Percentiles rank a stretch among this genome's conserved stretches.
Evolutionary conservation across 495 filamentous ascomycete genomes (phyloP).

Genomic region (Sporormia fimetaria): DNA sequence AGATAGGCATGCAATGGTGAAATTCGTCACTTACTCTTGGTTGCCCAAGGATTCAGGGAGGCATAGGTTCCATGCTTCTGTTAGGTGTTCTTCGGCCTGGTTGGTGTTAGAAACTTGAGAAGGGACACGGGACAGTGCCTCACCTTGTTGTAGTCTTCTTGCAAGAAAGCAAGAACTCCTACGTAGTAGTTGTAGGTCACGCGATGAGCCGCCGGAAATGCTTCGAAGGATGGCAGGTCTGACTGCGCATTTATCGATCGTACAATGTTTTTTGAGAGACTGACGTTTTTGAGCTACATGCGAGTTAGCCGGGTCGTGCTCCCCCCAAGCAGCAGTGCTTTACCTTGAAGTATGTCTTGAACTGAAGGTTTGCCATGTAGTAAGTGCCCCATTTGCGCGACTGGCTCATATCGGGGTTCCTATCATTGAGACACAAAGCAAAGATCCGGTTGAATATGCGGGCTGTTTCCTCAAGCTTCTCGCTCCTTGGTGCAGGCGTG

Average conservation of each 20-base stretch:
- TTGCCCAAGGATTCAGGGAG: slow-evolving; percentile 59
- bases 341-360: slow-evolving; percentile 95
- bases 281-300: slow-evolving; percentile 63
- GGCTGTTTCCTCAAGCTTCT: slow-evolving; percentile 79
- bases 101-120: not conserved
- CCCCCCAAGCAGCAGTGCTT: not conserved
- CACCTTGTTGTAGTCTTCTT: slow-evolving; percentile 79
- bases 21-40: slow-evolving; percentile 63
- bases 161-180: slow-evolving; percentile 78
- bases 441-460: slow-evolving; percentile 82
- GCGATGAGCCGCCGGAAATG: slow-evolving; percentile 75
- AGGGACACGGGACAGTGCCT: slow-evolving; percentile 2
- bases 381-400: slow-evolving; percentile 97
- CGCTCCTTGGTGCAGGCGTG: slow-evolving; percentile 56
- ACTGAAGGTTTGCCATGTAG: slow-evolving; percentile 79
- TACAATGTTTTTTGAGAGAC: slow-evolving; percentile 82
- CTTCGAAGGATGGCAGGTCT: slow-evolving; percentile 64
- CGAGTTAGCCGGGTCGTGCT: not conserved
- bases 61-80: slow-evolving; percentile 66
- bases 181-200: slow-evolving; percentile 97
- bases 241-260: slow-evolving; percentile 60
- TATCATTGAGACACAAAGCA: slow-evolving; percentile 72
- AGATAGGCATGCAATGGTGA: not conserved
- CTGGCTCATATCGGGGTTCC: slow-evolving; percentile 69
- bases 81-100: slow-evolving; percentile 70